phyloP scores from a whole-genome alignment of 306 rosid species.

The Cicer arietinum region DNA sequence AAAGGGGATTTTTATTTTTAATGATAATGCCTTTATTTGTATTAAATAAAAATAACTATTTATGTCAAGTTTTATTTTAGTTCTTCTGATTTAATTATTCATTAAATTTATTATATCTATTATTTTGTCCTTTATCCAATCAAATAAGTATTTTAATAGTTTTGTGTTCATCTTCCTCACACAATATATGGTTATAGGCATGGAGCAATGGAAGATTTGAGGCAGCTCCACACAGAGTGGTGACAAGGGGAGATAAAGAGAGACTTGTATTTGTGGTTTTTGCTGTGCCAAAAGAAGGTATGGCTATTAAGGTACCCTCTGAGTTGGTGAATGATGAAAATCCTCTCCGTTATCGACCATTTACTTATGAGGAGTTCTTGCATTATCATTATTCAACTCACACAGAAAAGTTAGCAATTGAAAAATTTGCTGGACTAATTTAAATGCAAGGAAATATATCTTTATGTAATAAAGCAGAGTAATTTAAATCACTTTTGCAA shows the following conservation, averaged over 20 bases:
- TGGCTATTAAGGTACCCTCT: conserved; percentile 44
- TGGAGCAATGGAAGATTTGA: conserved; percentile 63
- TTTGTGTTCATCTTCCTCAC: too few relatives aligned
- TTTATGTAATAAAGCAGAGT: too few relatives aligned
- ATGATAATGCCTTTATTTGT: too few relatives aligned
- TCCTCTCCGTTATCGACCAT: conserved; percentile 53
- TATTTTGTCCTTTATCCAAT: too few relatives aligned
- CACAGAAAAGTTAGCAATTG: neutral
- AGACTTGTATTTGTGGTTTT: conserved; percentile 50
- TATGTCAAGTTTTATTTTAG: too few relatives aligned
- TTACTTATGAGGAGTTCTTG: conserved; percentile 40
- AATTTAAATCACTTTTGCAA: too few relatives aligned
- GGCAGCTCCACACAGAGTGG: conserved; percentile 57
- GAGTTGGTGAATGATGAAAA: conserved; percentile 31
- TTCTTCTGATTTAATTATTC: too few relatives aligned
- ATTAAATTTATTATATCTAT: too few relatives aligned
- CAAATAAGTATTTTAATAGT: neutral
- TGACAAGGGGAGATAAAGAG: conserved; percentile 44
- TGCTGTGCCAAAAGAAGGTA: conserved; percentile 47
- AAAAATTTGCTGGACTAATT: neutral
- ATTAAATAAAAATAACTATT: too few relatives aligned
- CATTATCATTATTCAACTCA: conserved; percentile 29
- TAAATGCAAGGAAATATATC: neutral
- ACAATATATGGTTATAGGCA: neutral
- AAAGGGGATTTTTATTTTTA: too few relatives aligned